Evolutionary conservation across 2,329 filamentous ascomycete genomes (phyloP).

Genomic region (Penicillium sp.): DNA sequence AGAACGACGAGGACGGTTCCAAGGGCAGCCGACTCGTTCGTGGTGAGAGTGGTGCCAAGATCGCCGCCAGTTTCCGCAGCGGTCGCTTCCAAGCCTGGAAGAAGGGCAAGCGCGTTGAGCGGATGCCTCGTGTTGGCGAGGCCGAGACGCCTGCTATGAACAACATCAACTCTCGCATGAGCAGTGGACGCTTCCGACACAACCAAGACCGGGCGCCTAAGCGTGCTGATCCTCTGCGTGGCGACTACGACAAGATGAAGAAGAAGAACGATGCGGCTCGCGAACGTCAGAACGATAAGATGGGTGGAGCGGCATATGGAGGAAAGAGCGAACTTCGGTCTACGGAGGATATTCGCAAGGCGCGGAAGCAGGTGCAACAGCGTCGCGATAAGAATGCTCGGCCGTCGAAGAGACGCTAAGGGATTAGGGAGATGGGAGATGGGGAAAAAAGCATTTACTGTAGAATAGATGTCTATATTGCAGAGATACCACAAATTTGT

Average conservation of each 20-base stretch:
- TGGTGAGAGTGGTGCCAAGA: slow-evolving; percentile 93
- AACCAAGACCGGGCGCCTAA: slow-evolving; percentile 86
- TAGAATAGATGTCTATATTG: slow-evolving; percentile 20
- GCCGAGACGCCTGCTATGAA: slow-evolving; percentile 57
- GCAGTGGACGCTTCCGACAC: slow-evolving; percentile 72
- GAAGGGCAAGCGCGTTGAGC: slow-evolving; percentile 76
- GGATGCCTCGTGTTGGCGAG: slow-evolving; percentile 80
- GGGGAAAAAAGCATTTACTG: slow-evolving; percentile 1
- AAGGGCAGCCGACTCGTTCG: slow-evolving; percentile 73
- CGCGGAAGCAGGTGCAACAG: slow-evolving; percentile 72
- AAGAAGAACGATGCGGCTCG: slow-evolving; percentile 84
- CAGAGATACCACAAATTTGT: slow-evolving; percentile 17
- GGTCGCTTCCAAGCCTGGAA: slow-evolving; percentile 93
- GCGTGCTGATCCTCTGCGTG: slow-evolving; percentile 85
- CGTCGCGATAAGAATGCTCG: slow-evolving; percentile 84
- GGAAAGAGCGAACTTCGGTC: slow-evolving; percentile 80
- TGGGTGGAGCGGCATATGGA: slow-evolving; percentile 49
- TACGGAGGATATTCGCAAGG: slow-evolving; percentile 80
- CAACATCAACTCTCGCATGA: slow-evolving; percentile 22
- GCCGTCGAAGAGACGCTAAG: slow-evolving; percentile 58
- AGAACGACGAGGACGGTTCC: slow-evolving; percentile 93
- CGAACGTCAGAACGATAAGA: slow-evolving; percentile 56
- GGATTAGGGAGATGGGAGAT: not conserved
- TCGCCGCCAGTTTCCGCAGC: slow-evolving; percentile 87
- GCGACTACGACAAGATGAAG: slow-evolving; percentile 88